Evolutionary conservation across 495 filamentous ascomycete genomes (phyloP), one percentile per base, ranked within the genome.

Genomic region (Talaromyces stipitatus): DNA sequence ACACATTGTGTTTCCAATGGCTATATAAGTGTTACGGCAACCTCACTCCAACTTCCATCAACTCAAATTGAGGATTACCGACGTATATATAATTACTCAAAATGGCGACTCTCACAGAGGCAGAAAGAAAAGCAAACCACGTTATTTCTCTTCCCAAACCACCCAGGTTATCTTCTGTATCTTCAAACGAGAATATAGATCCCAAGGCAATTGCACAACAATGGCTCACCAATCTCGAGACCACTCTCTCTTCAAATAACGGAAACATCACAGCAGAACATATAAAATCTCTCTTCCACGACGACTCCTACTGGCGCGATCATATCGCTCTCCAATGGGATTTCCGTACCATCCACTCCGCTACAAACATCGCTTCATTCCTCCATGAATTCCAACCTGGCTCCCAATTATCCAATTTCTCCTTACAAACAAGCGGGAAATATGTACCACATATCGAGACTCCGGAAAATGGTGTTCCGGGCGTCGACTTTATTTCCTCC

Each of bases 261-360:
- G 18, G 18, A 20, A 54, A 23, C 6, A 9, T 36, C 5, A 41
- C n/a, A 41, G 18, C 28, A 18, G 51, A 54, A 12, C 51, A 54
- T 8, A 54, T 54, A 28, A 33, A 54, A 10, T 11, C 2, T 9
- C 58, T 87, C 4, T 87, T 88, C 61, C 66, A 82, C 14, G 64
- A 72, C 3, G 73, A 80, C 36, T 77, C 78, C 7, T 89, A 82
- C 70, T 86, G 84, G 83, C 75, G 83, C 5, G 84, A 87, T 54
- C 82, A 84, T 60, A 72, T 85, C 2, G 79, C 72, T 8, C 56
- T 86, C 9, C 77, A 80, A 26, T 88, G 82, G 82, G 75, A 82
- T 47, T 64, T 84, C 50, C 78, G 73, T 30, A 83, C 84, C 1
- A 57, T 79, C 26, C 78, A 83, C 46, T 75, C 74, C 12, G 65